Evolutionary conservation across 805 yeast genomes (phyloP), one percentile per base, ranked within the genome.

Genomic region (Starmera dryadoides): DNA sequence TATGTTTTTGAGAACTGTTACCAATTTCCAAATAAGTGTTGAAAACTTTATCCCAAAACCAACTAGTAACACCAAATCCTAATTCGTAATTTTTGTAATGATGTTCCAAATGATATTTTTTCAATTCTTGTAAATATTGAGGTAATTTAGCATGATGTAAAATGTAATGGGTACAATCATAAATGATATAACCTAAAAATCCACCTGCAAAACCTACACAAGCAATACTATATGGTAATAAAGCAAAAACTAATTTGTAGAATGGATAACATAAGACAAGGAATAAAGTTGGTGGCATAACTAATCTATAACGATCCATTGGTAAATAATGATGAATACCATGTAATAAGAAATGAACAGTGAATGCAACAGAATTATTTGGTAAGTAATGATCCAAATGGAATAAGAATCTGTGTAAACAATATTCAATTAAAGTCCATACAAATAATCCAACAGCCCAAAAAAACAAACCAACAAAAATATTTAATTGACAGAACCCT

Each of bases 311-410:
- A 43, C 76, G 77, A 66, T 93, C 99, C 98, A 94, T 93, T 46
- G 99, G 99, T 50, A 93, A 72, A 61, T 86, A 93, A 63, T 93
- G 99, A 61, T 93, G 99, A 37, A 89, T 83, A 41, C 99, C 99
- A 54, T 93, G 99, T 48, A 91, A 69, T 42, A 88, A 61, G 70
- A 93, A 93, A 62, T 93, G 99, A 33, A 88, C 42, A 1, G 95
- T 77, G 53, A 84, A 80, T 7, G 86, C 84, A 17, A 75, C 35
- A 36, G 77, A 81, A 61, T 84, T 75, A 46, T 86, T 84, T 12
- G 99, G 99, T 42, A 94, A 71, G 58, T 81, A 76, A 38, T 77
- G 69, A 60, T 93, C 99, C 55, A 93, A 68, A 59, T 93, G 99
- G 80, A 93, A 93, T 44, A 93, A 61, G 60, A 88, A 88, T 52